phyloP scores from a whole-genome alignment of 139 green algal genomes.

The Coelastrella sp. region DNA sequence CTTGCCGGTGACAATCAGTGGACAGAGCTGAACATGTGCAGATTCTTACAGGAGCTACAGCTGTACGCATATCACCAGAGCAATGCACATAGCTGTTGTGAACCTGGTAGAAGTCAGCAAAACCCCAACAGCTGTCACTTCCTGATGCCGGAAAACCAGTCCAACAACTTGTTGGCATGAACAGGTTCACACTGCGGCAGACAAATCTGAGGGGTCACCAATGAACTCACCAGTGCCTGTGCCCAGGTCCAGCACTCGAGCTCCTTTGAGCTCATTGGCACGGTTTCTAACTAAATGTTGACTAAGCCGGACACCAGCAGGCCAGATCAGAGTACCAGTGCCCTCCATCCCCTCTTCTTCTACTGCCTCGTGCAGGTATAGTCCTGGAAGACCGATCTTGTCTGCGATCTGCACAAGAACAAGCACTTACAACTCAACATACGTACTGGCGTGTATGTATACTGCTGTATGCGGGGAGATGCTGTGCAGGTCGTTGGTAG shows the following conservation, averaged over 20 bases:
- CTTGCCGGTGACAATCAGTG: no score
- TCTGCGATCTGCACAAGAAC: constrained; percentile 38
- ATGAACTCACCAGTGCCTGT: constrained; percentile 11
- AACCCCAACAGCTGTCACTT: no score
- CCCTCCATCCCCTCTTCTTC: constrained; percentile 34
- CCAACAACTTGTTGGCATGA: no score
- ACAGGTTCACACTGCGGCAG: no score
- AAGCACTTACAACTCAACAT: not conserved
- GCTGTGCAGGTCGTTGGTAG: no score
- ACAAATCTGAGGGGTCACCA: no score
- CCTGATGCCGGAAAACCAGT: no score
- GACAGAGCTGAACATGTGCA: no score
- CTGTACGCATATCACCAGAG: no score
- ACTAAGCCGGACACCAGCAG: constrained; percentile 18
- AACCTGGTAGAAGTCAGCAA: no score
- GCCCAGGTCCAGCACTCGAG: constrained; percentile 44
- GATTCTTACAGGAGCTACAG: no score
- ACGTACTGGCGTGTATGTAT: not conserved
- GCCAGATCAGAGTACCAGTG: constrained; percentile 44
- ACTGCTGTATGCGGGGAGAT: not conserved
- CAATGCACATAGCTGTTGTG: no score
- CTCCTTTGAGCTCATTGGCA: constrained; percentile 21
- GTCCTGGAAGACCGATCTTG: constrained; percentile 39
- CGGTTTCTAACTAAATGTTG: constrained; percentile 18
- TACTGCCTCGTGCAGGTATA: constrained; percentile 38